Evolutionary conservation across 257 asterid species (phyloP).

Genomic region (Nicotiana paniculata): DNA sequence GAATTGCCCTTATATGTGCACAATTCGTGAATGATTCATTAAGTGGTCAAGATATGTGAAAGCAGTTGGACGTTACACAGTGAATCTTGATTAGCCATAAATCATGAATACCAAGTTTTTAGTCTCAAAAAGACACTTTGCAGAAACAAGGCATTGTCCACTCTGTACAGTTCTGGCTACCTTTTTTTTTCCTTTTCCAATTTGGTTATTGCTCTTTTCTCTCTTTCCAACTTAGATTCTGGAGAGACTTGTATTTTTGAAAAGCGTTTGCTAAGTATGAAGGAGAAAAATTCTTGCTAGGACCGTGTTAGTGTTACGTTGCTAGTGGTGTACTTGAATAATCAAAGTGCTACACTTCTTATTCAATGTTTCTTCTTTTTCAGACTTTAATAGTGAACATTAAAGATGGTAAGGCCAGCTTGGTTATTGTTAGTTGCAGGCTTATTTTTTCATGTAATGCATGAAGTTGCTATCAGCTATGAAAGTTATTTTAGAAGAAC

Average conservation of each 20-base stretch:
- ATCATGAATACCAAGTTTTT: not conserved
- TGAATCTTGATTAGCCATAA: not conserved
- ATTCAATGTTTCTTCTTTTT: not conserved
- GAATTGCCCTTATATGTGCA: slow-evolving; percentile 6
- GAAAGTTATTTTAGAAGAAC: not conserved
- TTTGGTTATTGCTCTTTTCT: not conserved
- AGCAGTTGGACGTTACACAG: not conserved
- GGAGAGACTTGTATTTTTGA: not conserved
- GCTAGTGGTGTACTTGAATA: not conserved
- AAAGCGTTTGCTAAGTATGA: not conserved
- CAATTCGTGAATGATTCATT: not conserved
- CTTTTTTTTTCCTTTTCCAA: not conserved
- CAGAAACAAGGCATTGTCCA: not conserved
- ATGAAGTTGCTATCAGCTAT: not conserved
- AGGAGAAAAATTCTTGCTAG: not conserved
- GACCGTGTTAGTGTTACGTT: not conserved
- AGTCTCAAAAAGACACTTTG: not conserved
- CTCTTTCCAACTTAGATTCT: not conserved
- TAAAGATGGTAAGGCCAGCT: not conserved
- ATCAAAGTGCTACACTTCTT: not conserved
- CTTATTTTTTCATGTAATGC: not conserved
- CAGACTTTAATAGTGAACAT: not conserved
- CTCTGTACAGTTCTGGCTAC: not conserved
- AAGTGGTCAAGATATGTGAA: not conserved
- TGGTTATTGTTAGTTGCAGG: not conserved